Base-by-base conservation (phyloP, 2,329 filamentous ascomycete species). In the Ceratocystis cubensis region DNA sequence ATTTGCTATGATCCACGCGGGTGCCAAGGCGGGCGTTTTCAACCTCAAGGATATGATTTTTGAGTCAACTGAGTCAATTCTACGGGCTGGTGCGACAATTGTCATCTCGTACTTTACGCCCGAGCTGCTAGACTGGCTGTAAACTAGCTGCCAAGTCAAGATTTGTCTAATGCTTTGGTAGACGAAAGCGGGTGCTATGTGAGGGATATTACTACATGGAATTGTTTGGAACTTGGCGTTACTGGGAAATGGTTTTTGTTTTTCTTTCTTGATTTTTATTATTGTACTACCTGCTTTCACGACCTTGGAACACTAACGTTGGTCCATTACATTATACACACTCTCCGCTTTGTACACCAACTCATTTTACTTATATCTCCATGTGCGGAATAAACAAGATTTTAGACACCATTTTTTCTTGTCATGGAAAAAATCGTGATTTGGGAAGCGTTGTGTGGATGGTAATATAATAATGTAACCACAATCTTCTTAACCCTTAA, bases 1-100 rank as follows among this genome's bases (percentile, higher is more conserved):
- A 78, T 99, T 88, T 74, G 92, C 94, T 70, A 97, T 97, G 94
- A 94, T 99, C 64, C 91, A 96, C 73, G 94, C 94, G 0, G 94
- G 84, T 22, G 94, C 94, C 62, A 96, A 96, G 75, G 93, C 94
- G 1, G 94, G 94, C 3, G 94, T 99, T 2, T 99, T 97, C 73
- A 93, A 96, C 74, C 79, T 97, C 73, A 94, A 93, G 79, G 80
- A 87, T 3, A 96, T 96, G 89, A 94, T 91, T 0, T 92, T 96
- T 71, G 94, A 99, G 79, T 88, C 89, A 68, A 95, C 91, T 0
- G 90, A 97, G 76, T 91, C 92, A 28, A 97, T 99, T 69, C 78
- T 99, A 68, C 83, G 94, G 71, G 94, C 94, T 7, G 94, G 94
- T 56, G 94, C 94, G 5, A 93, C 88, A 0, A 97, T 99, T 73